These are phyloP conservation scores for Colletotrichum acutatum DNA, from an alignment of 2,329 filamentous ascomycete genomes.

Conservation along the genomic window DNA sequence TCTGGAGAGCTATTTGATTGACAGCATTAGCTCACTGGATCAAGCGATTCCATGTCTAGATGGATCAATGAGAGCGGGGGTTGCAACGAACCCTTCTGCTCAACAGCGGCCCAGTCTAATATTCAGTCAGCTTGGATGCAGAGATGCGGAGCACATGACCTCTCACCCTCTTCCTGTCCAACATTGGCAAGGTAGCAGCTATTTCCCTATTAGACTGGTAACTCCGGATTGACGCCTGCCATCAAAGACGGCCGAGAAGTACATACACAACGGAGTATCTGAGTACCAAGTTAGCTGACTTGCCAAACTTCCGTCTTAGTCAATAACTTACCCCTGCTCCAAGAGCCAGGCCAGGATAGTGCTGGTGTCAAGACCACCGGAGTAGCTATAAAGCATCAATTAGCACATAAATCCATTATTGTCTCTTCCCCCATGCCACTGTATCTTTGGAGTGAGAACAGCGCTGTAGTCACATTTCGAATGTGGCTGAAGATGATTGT, in stretches of 20 bases:
- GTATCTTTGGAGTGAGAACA: neutral
- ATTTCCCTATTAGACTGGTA: neutral
- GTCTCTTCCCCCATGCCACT: neutral
- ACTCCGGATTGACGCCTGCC: neutral
- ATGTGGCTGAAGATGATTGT: neutral
- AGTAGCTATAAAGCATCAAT: neutral
- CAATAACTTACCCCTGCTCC: neutral
- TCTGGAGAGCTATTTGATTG: conserved; percentile 28
- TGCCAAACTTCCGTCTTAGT: neutral
- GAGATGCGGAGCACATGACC: neutral
- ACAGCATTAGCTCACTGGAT: neutral
- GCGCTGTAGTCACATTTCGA: neutral
- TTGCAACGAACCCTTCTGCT: conserved; percentile 68
- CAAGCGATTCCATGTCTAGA: neutral
- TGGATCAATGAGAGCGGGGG: neutral
- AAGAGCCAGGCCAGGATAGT: conserved; percentile 35
- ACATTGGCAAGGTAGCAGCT: conserved; percentile 69
- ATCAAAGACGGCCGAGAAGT: neutral
- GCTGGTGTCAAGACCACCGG: conserved; percentile 29
- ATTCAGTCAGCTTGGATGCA: neutral
- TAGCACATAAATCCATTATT: neutral
- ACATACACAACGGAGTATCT: conserved; percentile 29
- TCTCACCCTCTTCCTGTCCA: conserved; percentile 69
- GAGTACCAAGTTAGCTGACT: neutral
- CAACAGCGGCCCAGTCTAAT: conserved; percentile 72